Evolutionary conservation across 2,329 filamentous ascomycete genomes (phyloP).

Genomic region (Claviceps sp.): DNA sequence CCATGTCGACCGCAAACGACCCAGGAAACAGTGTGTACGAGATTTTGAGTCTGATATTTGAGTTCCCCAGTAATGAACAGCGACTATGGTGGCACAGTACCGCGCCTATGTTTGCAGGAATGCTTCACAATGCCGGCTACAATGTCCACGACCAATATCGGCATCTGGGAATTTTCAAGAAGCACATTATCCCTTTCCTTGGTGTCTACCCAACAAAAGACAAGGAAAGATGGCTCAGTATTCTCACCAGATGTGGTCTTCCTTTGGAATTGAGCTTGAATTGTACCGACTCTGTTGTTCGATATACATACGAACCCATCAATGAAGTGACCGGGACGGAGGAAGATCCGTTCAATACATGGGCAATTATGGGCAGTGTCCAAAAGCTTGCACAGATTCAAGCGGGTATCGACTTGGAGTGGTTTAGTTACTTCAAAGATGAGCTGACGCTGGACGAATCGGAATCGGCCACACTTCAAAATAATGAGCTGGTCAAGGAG

Average conservation of each 20-base stretch:
- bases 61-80: not conserved
- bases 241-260: not conserved
- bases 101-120: not conserved
- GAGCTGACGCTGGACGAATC: not conserved
- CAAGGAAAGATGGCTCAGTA: not conserved
- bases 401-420: not conserved
- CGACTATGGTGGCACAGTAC: slow-evolving; percentile 3
- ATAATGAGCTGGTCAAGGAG: not conserved
- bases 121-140: not conserved
- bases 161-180: not conserved
- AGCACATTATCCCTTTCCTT: not conserved
- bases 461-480: not conserved
- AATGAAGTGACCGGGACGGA: not conserved
- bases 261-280: slow-evolving; percentile 3
- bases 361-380: not conserved
- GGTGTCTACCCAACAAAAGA: not conserved
- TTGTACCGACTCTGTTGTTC: not conserved
- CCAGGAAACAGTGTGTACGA: not conserved
- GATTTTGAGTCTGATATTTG: not conserved
- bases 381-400: not conserved
- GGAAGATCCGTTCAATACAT: not conserved
- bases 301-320: slow-evolving; percentile 2
- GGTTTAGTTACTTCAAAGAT: slow-evolving; percentile 1
- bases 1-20: not conserved
- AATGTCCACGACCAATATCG: not conserved